A percentile compares a stretch with the other conserved stretches of the same genome.
These are phyloP conservation scores for Leccinum fibrillosum DNA, from an alignment of 768 basidiomycete species.

Conservation along the genomic window DNA sequence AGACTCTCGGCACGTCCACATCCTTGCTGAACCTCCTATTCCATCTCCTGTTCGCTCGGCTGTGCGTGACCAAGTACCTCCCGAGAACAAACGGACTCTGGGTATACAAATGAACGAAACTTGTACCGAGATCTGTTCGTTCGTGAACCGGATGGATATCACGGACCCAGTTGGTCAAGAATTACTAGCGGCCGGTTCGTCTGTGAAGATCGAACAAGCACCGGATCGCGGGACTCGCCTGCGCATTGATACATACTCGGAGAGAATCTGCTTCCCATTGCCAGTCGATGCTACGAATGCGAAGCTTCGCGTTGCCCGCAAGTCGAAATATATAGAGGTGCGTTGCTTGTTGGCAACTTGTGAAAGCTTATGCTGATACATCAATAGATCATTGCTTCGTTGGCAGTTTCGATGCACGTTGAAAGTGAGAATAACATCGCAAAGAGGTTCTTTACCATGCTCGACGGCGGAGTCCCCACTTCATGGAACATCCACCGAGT, in stretches of 20 bases:
- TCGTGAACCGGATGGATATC: conserved; percentile 21
- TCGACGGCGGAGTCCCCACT: conserved; percentile 7
- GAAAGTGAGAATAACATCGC: conserved; percentile 17
- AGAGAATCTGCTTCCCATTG: conserved; percentile 40
- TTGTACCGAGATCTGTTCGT: conserved; percentile 13
- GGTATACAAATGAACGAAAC: conserved; percentile 16
- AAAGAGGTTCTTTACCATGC: conserved; percentile 29
- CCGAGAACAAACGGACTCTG: conserved; percentile 15
- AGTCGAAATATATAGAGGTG: conserved; percentile 48
- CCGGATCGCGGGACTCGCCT: conserved; percentile 1
- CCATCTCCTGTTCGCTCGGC: conserved; percentile 2
- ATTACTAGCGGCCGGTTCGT: conserved; percentile 14
- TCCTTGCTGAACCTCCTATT: conserved; percentile 23
- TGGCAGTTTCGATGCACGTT: conserved; percentile 12
- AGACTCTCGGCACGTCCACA: conserved; percentile 19
- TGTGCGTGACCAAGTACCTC: not conserved
- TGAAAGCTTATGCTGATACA: not conserved
- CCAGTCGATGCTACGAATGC: conserved; percentile 37
- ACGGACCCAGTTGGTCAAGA: conserved; percentile 19
- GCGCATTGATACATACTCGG: conserved; percentile 14
- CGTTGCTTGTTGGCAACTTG: not conserved
- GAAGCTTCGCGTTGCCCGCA: conserved; percentile 49
- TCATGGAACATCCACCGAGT: conserved; percentile 41
- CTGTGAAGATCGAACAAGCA: conserved; percentile 16
- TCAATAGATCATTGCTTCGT: conserved; percentile 21